Evolutionary conservation across 805 yeast genomes (phyloP).

Genomic region (Metschnikowia cerradonensis): DNA sequence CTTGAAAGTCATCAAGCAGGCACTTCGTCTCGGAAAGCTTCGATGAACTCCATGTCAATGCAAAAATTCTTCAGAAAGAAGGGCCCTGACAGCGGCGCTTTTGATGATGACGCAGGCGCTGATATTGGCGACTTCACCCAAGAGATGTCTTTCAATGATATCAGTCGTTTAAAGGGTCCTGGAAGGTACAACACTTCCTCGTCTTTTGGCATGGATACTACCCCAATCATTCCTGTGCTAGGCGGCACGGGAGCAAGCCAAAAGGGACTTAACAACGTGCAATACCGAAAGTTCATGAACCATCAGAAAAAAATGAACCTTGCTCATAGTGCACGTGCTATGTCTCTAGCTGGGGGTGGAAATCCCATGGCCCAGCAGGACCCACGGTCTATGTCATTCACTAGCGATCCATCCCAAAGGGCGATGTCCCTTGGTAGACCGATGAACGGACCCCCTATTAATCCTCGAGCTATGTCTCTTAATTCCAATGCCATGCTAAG

Average conservation of each 20-base stretch:
- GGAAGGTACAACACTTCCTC: constrained; percentile 50
- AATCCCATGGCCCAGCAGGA: constrained; percentile 26
- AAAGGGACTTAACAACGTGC: constrained; percentile 44
- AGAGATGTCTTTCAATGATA: constrained; percentile 57
- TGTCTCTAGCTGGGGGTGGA: constrained; percentile 35
- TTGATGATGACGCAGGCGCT: constrained; percentile 37
- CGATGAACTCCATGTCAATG: constrained; percentile 35
- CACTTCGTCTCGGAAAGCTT: constrained; percentile 29
- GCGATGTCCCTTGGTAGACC: constrained; percentile 21
- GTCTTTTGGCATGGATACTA: constrained; percentile 44
- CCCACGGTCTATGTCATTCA: constrained; percentile 32
- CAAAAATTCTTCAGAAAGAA: constrained; percentile 42
- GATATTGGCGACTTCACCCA: constrained; percentile 33
- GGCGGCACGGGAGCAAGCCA: constrained; percentile 27
- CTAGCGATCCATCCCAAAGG: constrained; percentile 19
- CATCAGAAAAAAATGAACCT: constrained; percentile 59
- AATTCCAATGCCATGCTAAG: constrained; percentile 18
- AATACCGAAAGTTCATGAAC: constrained; percentile 67
- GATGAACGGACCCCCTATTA: constrained; percentile 24
- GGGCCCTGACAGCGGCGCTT: constrained; percentile 23
- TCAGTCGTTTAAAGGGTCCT: constrained; percentile 58
- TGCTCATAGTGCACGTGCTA: constrained; percentile 44
- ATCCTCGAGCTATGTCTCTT: constrained; percentile 42
- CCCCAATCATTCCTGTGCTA: constrained; percentile 74
- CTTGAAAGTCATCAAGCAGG: constrained; percentile 4